These are phyloP conservation scores for Tetrapisispora taiwanensis DNA, from an alignment of 805 yeast species.

Conservation along the genomic window DNA sequence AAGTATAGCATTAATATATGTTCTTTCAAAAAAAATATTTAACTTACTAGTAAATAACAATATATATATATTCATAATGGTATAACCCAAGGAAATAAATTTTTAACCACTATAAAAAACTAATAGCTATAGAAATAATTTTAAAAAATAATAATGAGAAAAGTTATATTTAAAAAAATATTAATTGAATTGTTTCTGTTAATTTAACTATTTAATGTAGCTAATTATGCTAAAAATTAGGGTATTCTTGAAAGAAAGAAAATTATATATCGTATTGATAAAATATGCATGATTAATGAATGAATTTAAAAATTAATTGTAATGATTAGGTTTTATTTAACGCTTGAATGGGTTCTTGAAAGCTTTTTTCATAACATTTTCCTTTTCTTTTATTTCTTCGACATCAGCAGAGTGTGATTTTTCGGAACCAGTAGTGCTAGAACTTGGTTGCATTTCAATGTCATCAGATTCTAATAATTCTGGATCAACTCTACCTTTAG, in stretches of 20 bases:
- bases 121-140: too few species aligned
- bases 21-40: not conserved
- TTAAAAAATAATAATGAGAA: too few species aligned
- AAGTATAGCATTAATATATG: not conserved
- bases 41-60: too few species aligned
- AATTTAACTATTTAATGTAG: not conserved
- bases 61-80: too few species aligned
- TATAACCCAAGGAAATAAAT: too few species aligned
- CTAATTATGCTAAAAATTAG: not conserved
- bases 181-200: not conserved
- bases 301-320: not conserved
- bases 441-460: not conserved
- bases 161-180: not conserved
- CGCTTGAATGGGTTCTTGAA: conserved; percentile 2
- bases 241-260: not conserved
- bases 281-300: not conserved
- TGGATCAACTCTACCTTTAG: conserved; percentile 13
- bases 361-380: not conserved
- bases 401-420: not conserved
- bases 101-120: too few species aligned
- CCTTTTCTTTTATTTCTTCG: not conserved
- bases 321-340: not conserved
- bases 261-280: not conserved
- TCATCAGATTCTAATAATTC: conserved; percentile 4
- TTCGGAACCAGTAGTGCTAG: not conserved